Conservation (phyloP, 2,329 filamentous ascomycete species). For the Paecilomyces formosus region DNA sequence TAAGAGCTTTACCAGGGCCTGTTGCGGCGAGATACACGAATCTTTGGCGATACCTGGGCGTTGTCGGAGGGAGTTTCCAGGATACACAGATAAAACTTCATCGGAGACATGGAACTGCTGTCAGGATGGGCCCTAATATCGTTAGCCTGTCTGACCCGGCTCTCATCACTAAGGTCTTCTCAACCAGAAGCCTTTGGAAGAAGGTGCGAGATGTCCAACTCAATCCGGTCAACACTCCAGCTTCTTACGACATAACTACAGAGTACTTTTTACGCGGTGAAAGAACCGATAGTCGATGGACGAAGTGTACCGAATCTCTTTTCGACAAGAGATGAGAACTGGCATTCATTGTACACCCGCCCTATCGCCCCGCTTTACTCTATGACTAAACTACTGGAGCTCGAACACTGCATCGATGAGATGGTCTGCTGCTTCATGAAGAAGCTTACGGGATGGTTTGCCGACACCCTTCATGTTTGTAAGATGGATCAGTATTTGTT, state of each 20-base stretch:
- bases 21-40: neutral
- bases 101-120: constrained; percentile 5
- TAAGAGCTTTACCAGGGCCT: constrained; percentile 1
- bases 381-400: neutral
- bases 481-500: neutral
- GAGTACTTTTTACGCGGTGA: neutral
- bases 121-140: constrained; percentile 6
- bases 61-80: neutral
- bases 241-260: neutral
- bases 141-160: constrained; percentile 5
- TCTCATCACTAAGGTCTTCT: neutral
- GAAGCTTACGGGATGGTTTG: neutral
- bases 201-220: neutral
- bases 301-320: constrained; percentile 4
- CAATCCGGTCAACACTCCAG: too few relatives aligned
- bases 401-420: constrained; percentile 3
- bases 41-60: neutral
- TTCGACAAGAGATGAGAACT: constrained; percentile 5
- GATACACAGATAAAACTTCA: constrained; percentile 2
- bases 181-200: constrained; percentile 1
- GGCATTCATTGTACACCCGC: constrained; percentile 4
- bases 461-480: neutral
- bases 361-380: neutral
- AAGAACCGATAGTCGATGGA: constrained; percentile 1
- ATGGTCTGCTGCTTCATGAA: neutral